Base-by-base conservation (phyloP, 495 filamentous ascomycete genomes). In the Evernia prunastri region DNA sequence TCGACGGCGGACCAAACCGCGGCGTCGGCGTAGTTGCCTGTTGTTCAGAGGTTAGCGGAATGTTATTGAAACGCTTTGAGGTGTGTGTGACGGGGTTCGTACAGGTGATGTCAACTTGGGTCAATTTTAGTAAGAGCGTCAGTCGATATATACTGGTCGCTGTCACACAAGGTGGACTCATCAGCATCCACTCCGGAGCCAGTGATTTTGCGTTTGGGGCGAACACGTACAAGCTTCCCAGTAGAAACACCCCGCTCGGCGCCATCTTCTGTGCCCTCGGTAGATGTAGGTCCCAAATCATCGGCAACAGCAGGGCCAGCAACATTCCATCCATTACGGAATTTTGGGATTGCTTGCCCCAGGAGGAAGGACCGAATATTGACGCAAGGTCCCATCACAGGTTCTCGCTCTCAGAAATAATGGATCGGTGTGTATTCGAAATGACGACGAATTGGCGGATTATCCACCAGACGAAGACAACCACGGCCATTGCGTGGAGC, bases 211-310 rank as follows among this genome's bases (percentile, higher is more conserved):
- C n/a, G 8, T 2, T 25, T 43, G 37, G 1, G 37, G 3, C 15
- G 6, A 27, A 23, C 23, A 59, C 39, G 31, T 47, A 59, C 58
- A 59, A 29, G n/a, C 58, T 31, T 1, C 58, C 58, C 1, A 42
- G 23, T 23, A 33, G 9, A 27, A 45, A 59, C 1, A 42, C 43
- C 11, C 23, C 39, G 25, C 69, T 74, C 23, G 78, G 51, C 4
- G 74, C 75, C 61, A 69, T 60, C 61, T 77, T 79, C 39, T 70
- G 69, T 25, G 66, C 67, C 35, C 56, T 71, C 12, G 69, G 71
- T 1, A 74, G 72, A 47, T 71, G 68, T 2, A 76, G 63, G 0
- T 64, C 63, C 70, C 70, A 73, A 6, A 76, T 60, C 9, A 71
- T 42, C 10, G 72, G 71, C 7, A 76, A 51, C 2, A 72, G 74